Conservation (phyloP, 371 early-diverging fungal genomes). For the Mortierella sp. region DNA sequence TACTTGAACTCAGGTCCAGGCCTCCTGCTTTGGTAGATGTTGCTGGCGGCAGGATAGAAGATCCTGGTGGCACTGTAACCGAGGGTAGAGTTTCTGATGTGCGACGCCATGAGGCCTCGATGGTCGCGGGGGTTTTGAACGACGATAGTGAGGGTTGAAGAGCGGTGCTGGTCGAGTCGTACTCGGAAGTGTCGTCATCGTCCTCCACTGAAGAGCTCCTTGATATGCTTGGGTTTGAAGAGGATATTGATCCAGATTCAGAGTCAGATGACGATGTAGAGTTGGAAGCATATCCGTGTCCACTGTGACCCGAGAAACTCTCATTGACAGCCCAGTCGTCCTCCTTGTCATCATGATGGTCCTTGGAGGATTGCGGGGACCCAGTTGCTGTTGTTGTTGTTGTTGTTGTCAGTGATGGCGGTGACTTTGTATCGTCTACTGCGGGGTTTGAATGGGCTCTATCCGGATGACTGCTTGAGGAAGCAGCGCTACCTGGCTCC, state of each 20-base stretch:
- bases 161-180: slow-evolving; percentile 2
- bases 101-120: slow-evolving; percentile 42
- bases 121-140: slow-evolving; percentile 22
- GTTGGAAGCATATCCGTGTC: neutral
- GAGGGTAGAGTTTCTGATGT: slow-evolving; percentile 37
- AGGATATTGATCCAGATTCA: neutral
- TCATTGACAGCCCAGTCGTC: slow-evolving; percentile 52
- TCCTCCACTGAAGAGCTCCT: neutral
- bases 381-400: neutral
- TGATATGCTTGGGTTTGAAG: slow-evolving; percentile 6
- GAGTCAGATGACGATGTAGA: neutral
- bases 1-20: slow-evolving; percentile 51
- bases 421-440: slow-evolving; percentile 31
- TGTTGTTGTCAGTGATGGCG: slow-evolving; percentile 10
- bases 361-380: neutral
- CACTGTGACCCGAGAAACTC: slow-evolving; percentile 42
- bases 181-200: slow-evolving; percentile 1
- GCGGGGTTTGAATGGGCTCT: slow-evolving; percentile 39
- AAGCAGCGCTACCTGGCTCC: neutral
- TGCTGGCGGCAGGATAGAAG: neutral
- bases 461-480: slow-evolving; percentile 6
- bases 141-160: slow-evolving; percentile 19
- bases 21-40: slow-evolving; percentile 32
- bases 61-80: neutral
- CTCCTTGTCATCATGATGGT: slow-evolving; percentile 40